Conservation (phyloP, 192 early-diverging fungal genomes). For the Umbelopsis vinacea region DNA sequence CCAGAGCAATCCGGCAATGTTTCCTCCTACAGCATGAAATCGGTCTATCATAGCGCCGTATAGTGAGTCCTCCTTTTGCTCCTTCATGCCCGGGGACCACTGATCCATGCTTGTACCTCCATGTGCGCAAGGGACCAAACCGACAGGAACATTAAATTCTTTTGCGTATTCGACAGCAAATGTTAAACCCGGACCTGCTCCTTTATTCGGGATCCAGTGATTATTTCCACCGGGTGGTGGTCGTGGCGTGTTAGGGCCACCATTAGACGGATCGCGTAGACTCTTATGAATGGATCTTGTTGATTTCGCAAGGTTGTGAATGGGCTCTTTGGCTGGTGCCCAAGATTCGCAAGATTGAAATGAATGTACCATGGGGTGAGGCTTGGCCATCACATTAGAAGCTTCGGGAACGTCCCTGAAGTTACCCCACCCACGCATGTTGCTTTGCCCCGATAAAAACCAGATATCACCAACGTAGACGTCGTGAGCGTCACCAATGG, state of each 20-base stretch:
- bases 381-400: background rate
- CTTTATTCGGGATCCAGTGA: constrained; percentile 8
- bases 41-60: constrained; percentile 38
- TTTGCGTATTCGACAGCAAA: constrained; percentile 26
- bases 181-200: constrained; percentile 24
- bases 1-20: constrained; percentile 38
- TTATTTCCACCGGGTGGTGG: background rate
- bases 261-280: constrained; percentile 37
- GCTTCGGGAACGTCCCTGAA: background rate
- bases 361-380: constrained; percentile 17
- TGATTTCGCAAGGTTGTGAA: constrained; percentile 26
- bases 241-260: constrained; percentile 21
- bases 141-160: constrained; percentile 29
- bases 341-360: constrained; percentile 38
- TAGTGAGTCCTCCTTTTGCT: constrained; percentile 4
- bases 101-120: constrained; percentile 31
- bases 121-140: constrained; percentile 41
- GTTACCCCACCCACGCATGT: constrained; percentile 42
- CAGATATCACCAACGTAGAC: constrained; percentile 44
- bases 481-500: constrained; percentile 20
- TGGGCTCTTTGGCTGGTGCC: constrained; percentile 28
- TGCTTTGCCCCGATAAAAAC: constrained; percentile 44
- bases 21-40: background rate
- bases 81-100: constrained; percentile 22
- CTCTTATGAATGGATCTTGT: constrained; percentile 29